These are phyloP conservation scores for Dimocarpus longan DNA, from an alignment of 345 rosid genomes.

Conservation along the genomic window DNA sequence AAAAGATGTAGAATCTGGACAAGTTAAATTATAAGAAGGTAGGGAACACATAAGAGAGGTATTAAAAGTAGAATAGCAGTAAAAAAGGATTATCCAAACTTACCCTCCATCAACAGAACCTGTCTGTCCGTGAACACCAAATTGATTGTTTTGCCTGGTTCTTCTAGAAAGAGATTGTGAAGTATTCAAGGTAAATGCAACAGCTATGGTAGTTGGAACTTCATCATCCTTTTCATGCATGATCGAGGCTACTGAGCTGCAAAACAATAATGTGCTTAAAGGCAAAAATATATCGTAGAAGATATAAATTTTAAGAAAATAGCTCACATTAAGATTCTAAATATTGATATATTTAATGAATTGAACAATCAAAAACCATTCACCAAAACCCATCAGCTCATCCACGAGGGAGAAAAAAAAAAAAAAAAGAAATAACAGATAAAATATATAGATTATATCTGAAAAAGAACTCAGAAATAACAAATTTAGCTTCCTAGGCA, in stretches of 20 bases:
- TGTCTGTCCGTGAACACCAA: conserved; percentile 57
- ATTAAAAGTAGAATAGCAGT: not conserved
- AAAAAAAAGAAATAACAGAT: too few species aligned
- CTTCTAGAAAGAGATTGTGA: conserved; percentile 92
- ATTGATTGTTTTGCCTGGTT: conserved; percentile 80
- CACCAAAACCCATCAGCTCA: not conserved
- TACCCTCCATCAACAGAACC: conserved; percentile 79
- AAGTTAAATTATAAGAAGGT: not conserved
- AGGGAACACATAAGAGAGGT: not conserved
- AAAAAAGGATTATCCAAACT: conserved; percentile 26
- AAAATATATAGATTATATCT: not conserved
- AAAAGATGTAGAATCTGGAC: not conserved
- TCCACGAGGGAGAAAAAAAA: not conserved
- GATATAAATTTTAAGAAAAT: conserved; percentile 12
- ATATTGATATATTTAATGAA: not conserved
- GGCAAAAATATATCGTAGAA: conserved; percentile 19
- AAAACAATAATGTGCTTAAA: conserved; percentile 40
- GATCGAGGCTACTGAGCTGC: conserved; percentile 81
- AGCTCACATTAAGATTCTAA: not conserved
- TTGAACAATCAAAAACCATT: conserved; percentile 7
- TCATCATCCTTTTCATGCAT: conserved; percentile 87
- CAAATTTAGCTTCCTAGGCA: not conserved
- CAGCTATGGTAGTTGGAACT: conserved; percentile 81
- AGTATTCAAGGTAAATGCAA: conserved; percentile 59
- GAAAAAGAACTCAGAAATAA: not conserved